Evolutionary conservation across 352 stramenopile species (phyloP).

Genomic region (Phytophthora macrochlamydospora): DNA sequence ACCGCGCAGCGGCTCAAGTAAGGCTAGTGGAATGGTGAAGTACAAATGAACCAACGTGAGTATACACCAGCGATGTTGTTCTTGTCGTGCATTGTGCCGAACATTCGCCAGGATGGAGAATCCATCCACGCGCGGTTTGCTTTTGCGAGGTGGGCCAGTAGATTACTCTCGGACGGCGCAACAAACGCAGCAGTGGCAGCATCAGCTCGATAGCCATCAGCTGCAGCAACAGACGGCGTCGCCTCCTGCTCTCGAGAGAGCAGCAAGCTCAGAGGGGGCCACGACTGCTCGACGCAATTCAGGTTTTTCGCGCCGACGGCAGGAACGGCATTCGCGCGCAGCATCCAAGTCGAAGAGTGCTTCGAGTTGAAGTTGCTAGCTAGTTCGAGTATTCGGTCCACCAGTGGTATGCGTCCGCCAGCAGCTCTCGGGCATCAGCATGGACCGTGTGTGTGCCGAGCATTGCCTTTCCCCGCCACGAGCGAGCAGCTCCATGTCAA

Average conservation of each 20-base stretch:
- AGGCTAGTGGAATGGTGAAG: slow-evolving; percentile 1
- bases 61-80: slow-evolving; percentile 4
- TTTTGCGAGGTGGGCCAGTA: not conserved
- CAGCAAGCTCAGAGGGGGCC: not conserved
- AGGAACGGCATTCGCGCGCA: not conserved
- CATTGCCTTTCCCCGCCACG: not conserved
- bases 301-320: not conserved
- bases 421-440: slow-evolving; percentile 8
- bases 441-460: slow-evolving; percentile 8
- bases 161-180: slow-evolving; percentile 16
- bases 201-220: slow-evolving; percentile 6
- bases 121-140: slow-evolving; percentile 6
- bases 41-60: slow-evolving; percentile 30
- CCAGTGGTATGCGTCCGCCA: slow-evolving; percentile 6
- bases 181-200: slow-evolving; percentile 1
- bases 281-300: not conserved
- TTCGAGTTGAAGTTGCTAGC: slow-evolving; percentile 13
- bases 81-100: not conserved
- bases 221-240: not conserved
- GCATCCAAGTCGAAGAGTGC: too few relatives aligned
- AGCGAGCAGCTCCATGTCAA: slow-evolving; percentile 13
- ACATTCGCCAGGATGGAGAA: slow-evolving; percentile 13
- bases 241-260: slow-evolving; percentile 1
- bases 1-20: slow-evolving; percentile 75
- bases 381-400: slow-evolving; percentile 19